These are phyloP conservation scores for Cryptococcus hybrid DNA, from an alignment of 1,284 basidiomycete species.

Conservation along the genomic window DNA sequence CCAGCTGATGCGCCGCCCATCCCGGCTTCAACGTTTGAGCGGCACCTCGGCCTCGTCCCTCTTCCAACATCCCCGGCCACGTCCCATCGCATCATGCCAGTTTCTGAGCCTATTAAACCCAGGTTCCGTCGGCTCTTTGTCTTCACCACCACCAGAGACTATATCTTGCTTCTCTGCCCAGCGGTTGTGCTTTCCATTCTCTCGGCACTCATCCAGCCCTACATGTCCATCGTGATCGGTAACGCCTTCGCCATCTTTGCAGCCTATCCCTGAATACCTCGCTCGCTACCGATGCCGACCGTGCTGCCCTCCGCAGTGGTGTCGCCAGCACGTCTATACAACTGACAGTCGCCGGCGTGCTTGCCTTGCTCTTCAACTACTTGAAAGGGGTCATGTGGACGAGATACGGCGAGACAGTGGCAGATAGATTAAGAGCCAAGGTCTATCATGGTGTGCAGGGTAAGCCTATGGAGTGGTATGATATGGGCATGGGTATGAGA, in stretches of 20 bases:
- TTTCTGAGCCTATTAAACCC: conserved; percentile 50
- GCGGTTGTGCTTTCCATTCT: conserved; percentile 66
- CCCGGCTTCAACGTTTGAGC: neutral
- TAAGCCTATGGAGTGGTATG: conserved; percentile 85
- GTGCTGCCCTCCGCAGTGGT: conserved; percentile 59
- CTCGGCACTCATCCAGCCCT: conserved; percentile 77
- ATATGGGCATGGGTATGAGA: conserved; percentile 71
- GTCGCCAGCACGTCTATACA: conserved; percentile 63
- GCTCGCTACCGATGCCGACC: conserved; percentile 51
- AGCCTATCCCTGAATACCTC: conserved; percentile 47
- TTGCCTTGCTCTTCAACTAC: conserved; percentile 69
- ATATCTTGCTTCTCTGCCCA: conserved; percentile 63
- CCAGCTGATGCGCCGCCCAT: conserved; percentile 8
- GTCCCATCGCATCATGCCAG: neutral
- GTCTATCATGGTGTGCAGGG: conserved; percentile 69
- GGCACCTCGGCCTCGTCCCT: neutral
- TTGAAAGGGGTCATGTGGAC: conserved; percentile 80
- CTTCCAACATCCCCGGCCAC: no score
- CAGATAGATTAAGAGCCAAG: conserved; percentile 63
- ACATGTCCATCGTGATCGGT: conserved; percentile 90
- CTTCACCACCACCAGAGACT: conserved; percentile 59
- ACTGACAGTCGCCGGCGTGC: conserved; percentile 68
- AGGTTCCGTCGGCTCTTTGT: conserved; percentile 65
- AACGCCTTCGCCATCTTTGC: conserved; percentile 78
- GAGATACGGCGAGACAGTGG: conserved; percentile 77